Conservation (phyloP, 2,329 filamentous ascomycete species). For the Incumbomyces delicatus region DNA sequence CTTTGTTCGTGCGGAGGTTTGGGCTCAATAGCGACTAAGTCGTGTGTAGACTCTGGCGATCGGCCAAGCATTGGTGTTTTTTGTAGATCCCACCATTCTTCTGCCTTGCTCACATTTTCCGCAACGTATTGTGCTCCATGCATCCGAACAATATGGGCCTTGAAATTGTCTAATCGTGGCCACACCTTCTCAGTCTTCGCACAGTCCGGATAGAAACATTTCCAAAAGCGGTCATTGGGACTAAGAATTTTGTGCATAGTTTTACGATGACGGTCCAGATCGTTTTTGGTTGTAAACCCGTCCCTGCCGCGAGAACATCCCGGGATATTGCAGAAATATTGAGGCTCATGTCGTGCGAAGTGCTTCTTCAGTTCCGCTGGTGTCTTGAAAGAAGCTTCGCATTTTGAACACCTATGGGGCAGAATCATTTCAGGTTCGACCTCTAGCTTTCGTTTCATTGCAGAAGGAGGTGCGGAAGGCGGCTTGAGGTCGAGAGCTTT, state of each 20-base stretch:
- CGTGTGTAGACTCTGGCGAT: conserved; percentile 5
- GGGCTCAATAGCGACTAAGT: conserved; percentile 5
- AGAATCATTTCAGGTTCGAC: conserved; percentile 5
- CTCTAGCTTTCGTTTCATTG: conserved; percentile 5
- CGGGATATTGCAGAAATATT: conserved; percentile 50
- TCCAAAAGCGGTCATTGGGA: conserved; percentile 41
- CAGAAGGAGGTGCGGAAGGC: conserved; percentile 3
- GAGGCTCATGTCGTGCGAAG: conserved; percentile 57
- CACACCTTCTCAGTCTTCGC: conserved; percentile 57
- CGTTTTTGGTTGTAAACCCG: conserved; percentile 75
- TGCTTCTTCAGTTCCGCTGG: conserved; percentile 48
- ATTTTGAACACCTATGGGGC: conserved; percentile 6
- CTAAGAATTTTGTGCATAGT: conserved; percentile 53
- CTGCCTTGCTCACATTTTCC: conserved; percentile 6
- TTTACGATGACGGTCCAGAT: conserved; percentile 71
- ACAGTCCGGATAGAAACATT: conserved; percentile 51
- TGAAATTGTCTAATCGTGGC: conserved; percentile 80
- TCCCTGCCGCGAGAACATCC: conserved; percentile 47
- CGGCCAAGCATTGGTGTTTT: conserved; percentile 6
- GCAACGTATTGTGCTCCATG: conserved; percentile 36
- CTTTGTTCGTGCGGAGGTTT: conserved; percentile 3
- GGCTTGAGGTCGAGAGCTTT: conserved; percentile 6
- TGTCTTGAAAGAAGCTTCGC: conserved; percentile 7
- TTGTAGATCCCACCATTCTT: conserved; percentile 7
- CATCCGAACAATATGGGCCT: conserved; percentile 62